Conservation (phyloP, 2,329 filamentous ascomycete genomes). For the Rhexocercosporidium sp. region DNA sequence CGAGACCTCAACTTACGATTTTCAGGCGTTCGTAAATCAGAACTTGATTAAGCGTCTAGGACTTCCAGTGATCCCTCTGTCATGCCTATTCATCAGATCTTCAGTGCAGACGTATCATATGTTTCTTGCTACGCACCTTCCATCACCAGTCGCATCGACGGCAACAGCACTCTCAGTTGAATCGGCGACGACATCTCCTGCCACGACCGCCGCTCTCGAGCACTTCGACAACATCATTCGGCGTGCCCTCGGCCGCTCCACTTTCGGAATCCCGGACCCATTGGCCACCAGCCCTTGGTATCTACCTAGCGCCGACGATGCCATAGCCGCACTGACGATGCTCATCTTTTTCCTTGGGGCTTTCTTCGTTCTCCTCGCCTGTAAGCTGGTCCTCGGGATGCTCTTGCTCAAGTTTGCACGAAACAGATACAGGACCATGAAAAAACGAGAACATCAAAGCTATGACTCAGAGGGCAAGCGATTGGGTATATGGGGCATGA, state of each 20-base stretch:
- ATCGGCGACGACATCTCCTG: constrained; percentile 67
- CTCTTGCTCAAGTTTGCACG: constrained; percentile 79
- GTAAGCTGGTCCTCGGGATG: constrained; percentile 91
- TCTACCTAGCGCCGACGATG: constrained; percentile 62
- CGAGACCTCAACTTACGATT: constrained; percentile 31
- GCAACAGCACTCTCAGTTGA: constrained; percentile 71
- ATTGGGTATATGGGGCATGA: constrained; percentile 80
- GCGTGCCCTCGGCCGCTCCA: constrained; percentile 75
- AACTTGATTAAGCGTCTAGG: constrained; percentile 89
- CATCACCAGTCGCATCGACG: constrained; percentile 71
- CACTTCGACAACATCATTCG: constrained; percentile 80
- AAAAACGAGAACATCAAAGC: constrained; percentile 63
- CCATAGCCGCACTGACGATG: constrained; percentile 81
- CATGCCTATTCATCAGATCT: constrained; percentile 93
- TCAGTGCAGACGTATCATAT: constrained; percentile 97
- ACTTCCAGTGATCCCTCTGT: constrained; percentile 87
- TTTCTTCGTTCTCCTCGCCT: constrained; percentile 83
- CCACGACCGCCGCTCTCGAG: constrained; percentile 77
- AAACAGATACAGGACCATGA: constrained; percentile 80
- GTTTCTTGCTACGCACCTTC: constrained; percentile 89
- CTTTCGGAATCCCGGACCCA: constrained; percentile 58
- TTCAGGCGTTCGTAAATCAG: constrained; percentile 83
- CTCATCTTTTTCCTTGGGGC: constrained; percentile 81
- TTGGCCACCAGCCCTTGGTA: constrained; percentile 42
- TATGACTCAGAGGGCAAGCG: constrained; percentile 76